These are phyloP conservation scores for Westerdykella aurantiaca DNA, from an alignment of 2,329 filamentous ascomycete genomes.

Conservation along the genomic window DNA sequence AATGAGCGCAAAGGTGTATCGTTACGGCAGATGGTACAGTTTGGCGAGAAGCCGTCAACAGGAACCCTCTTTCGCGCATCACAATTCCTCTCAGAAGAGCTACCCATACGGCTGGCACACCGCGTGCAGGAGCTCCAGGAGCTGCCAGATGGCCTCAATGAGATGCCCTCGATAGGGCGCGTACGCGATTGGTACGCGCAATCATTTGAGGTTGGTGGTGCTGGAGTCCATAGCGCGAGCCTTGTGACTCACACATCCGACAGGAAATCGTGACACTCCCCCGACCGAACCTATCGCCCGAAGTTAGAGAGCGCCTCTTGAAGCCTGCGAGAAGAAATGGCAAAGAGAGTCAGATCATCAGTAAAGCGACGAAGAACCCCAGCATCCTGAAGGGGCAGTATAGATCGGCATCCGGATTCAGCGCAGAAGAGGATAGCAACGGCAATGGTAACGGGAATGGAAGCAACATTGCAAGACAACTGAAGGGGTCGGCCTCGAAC, in stretches of 20 bases:
- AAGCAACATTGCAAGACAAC: conserved; percentile 46
- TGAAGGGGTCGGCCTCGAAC: conserved; percentile 38
- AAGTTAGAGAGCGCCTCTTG: conserved; percentile 74
- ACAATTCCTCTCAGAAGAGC: conserved; percentile 96
- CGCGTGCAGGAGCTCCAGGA: conserved; percentile 90
- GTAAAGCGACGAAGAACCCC: conserved; percentile 82
- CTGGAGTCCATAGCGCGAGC: conserved; percentile 5
- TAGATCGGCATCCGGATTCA: conserved; percentile 48
- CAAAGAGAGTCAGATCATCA: conserved; percentile 61
- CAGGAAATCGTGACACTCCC: conserved; percentile 88
- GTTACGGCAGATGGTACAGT: conserved; percentile 98
- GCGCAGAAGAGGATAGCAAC: neutral
- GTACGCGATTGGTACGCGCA: conserved; percentile 99
- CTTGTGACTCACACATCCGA: conserved; percentile 29
- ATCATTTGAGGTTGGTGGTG: conserved; percentile 79
- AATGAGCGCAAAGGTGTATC: conserved; percentile 46
- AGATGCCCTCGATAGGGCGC: conserved; percentile 93
- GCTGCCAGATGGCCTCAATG: conserved; percentile 89
- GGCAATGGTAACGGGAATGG: conserved; percentile 44
- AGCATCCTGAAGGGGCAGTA: conserved; percentile 83
- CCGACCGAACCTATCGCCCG: conserved; percentile 67
- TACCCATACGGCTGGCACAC: conserved; percentile 93
- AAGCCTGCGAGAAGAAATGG: conserved; percentile 56
- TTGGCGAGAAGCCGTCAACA: conserved; percentile 84
- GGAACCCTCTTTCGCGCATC: conserved; percentile 95